A percentile compares a stretch with the other conserved stretches of the same genome.
phyloP scores from a whole-genome alignment of 257 asterid genomes.

The Ajuga chamaepitys region DNA sequence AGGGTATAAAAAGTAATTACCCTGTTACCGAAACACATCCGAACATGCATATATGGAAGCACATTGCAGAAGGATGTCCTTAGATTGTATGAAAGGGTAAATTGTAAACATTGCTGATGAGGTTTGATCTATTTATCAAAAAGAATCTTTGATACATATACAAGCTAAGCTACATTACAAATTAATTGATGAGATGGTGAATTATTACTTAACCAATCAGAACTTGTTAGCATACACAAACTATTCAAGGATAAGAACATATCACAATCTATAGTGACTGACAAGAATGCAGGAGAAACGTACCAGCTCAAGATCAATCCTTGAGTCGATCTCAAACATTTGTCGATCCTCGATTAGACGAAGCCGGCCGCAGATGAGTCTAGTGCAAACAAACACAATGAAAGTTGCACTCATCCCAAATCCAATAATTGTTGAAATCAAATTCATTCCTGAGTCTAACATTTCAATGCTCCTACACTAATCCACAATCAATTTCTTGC shows the following conservation, averaged over 20 bases:
- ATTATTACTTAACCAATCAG: too few relatives aligned
- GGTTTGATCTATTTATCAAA: too few relatives aligned
- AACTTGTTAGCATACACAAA: too few relatives aligned
- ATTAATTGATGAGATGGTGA: too few relatives aligned
- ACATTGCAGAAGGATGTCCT: not conserved
- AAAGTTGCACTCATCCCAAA: conserved; percentile 96
- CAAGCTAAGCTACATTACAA: not conserved
- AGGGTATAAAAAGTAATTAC: not conserved
- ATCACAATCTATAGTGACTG: not conserved
- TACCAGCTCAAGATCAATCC: conserved; percentile 84
- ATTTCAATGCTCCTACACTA: conserved; percentile 21
- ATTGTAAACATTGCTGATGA: too few relatives aligned
- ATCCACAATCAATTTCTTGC: conserved; percentile 9
- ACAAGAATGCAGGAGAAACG: not conserved
- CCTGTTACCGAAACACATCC: not conserved
- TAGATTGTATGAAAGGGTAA: too few relatives aligned
- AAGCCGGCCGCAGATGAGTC: conserved; percentile 74
- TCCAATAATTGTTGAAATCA: conserved; percentile 79
- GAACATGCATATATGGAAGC: not conserved
- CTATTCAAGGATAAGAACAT: too few relatives aligned
- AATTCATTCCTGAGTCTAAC: conserved; percentile 78
- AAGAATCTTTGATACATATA: too few relatives aligned
- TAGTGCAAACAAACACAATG: conserved; percentile 82
- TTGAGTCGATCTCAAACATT: conserved; percentile 64
- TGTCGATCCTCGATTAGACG: conserved; percentile 58